Conservation (phyloP, 2,329 filamentous ascomycete species). For the Septoria linicola region DNA sequence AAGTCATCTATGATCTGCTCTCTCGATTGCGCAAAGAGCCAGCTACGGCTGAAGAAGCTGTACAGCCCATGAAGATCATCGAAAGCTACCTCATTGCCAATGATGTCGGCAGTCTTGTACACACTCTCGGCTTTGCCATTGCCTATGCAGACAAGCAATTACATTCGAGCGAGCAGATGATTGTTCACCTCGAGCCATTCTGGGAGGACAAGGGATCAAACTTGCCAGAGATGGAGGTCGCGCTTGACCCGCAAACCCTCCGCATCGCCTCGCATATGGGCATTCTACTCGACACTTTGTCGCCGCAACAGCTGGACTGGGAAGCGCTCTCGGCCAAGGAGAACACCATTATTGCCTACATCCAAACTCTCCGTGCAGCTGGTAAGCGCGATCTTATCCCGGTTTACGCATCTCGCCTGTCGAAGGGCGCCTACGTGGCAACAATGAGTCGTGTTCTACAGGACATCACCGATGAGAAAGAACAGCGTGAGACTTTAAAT, state of each 20-base stretch:
- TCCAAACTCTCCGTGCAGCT: constrained; percentile 71
- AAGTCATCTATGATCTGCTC: constrained; percentile 53
- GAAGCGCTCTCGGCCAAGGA: constrained; percentile 58
- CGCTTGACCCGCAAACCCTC: constrained; percentile 45
- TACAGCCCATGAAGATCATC: constrained; percentile 68
- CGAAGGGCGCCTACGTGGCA: constrained; percentile 62
- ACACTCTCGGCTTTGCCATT: constrained; percentile 46
- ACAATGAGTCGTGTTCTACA: constrained; percentile 76
- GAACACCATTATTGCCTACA: constrained; percentile 77
- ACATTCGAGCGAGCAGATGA: constrained; percentile 28
- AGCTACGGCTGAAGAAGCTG: constrained; percentile 58
- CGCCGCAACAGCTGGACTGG: constrained; percentile 47
- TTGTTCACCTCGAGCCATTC: constrained; percentile 27
- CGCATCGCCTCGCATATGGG: constrained; percentile 55
- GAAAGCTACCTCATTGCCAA: constrained; percentile 73
- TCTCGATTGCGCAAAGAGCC: constrained; percentile 58
- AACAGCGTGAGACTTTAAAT: constrained; percentile 67
- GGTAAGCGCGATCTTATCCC: constrained; percentile 77
- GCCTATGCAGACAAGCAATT: constrained; percentile 38
- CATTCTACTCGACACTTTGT: constrained; percentile 57
- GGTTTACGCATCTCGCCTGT: constrained; percentile 80
- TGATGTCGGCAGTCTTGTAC: constrained; percentile 48
- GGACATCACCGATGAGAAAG: constrained; percentile 63
- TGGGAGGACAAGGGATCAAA: constrained; percentile 19
- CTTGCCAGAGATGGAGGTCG: constrained; percentile 37